Evolutionary conservation across 2,329 filamentous ascomycete species (phyloP).

Genomic region (Monilinia laxa): DNA sequence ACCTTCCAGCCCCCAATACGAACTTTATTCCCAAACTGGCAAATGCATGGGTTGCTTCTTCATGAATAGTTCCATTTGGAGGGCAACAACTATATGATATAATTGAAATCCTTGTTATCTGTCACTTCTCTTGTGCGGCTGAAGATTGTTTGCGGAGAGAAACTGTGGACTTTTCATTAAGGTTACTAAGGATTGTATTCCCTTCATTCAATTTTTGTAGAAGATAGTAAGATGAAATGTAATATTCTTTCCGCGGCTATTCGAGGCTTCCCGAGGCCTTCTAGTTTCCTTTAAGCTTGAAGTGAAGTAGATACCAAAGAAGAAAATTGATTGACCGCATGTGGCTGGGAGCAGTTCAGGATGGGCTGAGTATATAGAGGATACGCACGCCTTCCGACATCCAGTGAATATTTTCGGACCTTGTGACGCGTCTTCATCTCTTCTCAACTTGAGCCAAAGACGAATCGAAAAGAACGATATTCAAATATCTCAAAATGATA

Average conservation of each 20-base stretch:
- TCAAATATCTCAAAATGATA: not conserved
- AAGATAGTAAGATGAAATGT: not conserved
- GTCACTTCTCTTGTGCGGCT: not conserved
- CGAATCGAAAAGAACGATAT: not conserved
- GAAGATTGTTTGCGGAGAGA: not conserved
- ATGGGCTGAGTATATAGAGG: not conserved
- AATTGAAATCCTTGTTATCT: not conserved
- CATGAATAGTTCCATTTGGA: not conserved
- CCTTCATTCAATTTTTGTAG: not conserved
- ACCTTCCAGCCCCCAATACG: not conserved
- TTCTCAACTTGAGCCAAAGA: fast-evolving
- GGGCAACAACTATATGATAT: not conserved
- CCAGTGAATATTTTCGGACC: not conserved
- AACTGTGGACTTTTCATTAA: not conserved
- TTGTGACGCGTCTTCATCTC: not conserved
- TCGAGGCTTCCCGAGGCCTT: too few relatives aligned
- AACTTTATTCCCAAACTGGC: not conserved
- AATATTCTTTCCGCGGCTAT: not conserved
- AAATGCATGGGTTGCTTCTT: not conserved
- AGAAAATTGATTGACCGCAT: not conserved
- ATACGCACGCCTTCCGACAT: too few relatives aligned
- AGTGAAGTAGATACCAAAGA: not conserved
- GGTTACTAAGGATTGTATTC: too few relatives aligned
- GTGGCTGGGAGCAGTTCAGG: not conserved
- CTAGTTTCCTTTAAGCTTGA: not conserved